These are phyloP conservation scores for Chlorella sp. DNA, from an alignment of 139 green algal genomes.

Conservation along the genomic window DNA sequence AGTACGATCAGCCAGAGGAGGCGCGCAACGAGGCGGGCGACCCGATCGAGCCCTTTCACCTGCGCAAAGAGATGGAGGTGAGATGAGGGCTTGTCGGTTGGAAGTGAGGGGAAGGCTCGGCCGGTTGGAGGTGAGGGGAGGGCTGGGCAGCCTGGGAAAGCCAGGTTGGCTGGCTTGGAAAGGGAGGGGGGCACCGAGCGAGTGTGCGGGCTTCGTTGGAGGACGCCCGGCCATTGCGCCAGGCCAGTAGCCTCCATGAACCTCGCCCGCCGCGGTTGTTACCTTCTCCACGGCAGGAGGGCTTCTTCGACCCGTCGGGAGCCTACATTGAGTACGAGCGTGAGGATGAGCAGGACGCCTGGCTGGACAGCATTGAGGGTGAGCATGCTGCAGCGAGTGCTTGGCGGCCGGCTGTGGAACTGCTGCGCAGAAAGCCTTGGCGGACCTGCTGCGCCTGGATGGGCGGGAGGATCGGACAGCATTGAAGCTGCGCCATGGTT, in stretches of 20 bases:
- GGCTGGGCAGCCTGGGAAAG: background rate
- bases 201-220: background rate
- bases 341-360: slow-evolving; percentile 54
- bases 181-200: background rate
- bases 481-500: too few relatives aligned
- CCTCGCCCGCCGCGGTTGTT: background rate
- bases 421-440: too few relatives aligned
- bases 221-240: too few relatives aligned
- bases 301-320: slow-evolving; percentile 57
- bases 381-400: background rate
- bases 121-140: background rate
- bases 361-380: slow-evolving; percentile 61
- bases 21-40: slow-evolving; percentile 54
- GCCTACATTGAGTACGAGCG: slow-evolving; percentile 68
- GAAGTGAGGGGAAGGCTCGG: too few relatives aligned
- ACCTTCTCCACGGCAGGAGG: background rate
- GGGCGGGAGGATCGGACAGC: too few relatives aligned
- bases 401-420: too few relatives aligned
- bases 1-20: slow-evolving; percentile 64
- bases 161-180: background rate
- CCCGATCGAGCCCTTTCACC: slow-evolving; percentile 77
- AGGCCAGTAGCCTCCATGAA: background rate
- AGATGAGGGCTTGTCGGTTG: too few relatives aligned
- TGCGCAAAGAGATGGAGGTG: slow-evolving; percentile 63
- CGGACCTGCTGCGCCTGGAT: too few relatives aligned